Evolutionary conservation across 495 filamentous ascomycete species (phyloP), one percentile per base, ranked within the genome.

Genomic region (Entonaema liquescens): DNA sequence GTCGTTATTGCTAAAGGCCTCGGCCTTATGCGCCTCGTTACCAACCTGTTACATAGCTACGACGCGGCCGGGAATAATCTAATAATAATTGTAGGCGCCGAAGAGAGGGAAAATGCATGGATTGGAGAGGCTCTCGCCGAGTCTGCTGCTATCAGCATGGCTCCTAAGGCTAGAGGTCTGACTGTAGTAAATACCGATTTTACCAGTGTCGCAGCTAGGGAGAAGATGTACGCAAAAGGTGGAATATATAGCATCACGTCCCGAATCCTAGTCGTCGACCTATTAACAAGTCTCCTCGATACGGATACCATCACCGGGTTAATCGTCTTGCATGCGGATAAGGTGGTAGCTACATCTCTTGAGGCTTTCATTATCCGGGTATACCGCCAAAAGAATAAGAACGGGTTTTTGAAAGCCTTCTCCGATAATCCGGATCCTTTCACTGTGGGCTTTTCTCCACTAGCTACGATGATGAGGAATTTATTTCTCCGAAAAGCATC

Each of bases 201-300:
- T 76, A 94, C 94, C 79, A 93, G 89, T 67, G 93, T 99, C 5
- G 87, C 87, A 1, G 89, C 90, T 64, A 88, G 95, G 72, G 92
- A 97, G 81, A 95, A 93, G 79, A 89, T 97, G 82, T 99, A 99
- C 81, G 81, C 87, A 1, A 83, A 89, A 64, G 95, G 95, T 26
- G 95, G 95, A 58, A 92, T 98, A 77, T 92, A 97, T 81, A 97
- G 95, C 85, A 91, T 98, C 74, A 99, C 95, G 29, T 97, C 93
- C 38, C 92, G 94, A 71, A 99, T 99, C 68, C 80, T 99, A 60
- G 92, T 98, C 9, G 93, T 97, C 25, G 95, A 99, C 81, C 83
- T 98, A 59, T 79, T 99, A 65, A 95, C 93, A 31, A 88, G 87
- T 85, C 85, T 98, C 55, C 82, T 98, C 50, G 86, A 94, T 70